phyloP scores from a whole-genome alignment of 768 basidiomycete species.

The Podaxis sp. region DNA sequence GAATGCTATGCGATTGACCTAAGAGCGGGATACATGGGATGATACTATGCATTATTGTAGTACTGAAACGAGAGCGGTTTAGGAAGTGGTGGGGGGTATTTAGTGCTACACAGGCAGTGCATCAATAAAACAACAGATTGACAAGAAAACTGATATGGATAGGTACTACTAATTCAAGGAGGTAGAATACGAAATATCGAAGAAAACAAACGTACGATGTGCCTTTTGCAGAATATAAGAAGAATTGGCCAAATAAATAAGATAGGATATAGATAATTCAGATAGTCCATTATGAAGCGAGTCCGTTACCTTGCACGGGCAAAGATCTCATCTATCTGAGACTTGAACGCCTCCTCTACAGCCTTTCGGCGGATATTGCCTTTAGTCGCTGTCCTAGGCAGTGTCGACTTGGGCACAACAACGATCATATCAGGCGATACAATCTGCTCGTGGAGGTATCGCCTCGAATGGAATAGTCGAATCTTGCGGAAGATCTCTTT shows the following conservation, averaged over 20 bases:
- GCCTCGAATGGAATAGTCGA: constrained; percentile 65
- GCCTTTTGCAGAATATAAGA: constrained; percentile 9
- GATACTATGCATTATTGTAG: constrained; percentile 1
- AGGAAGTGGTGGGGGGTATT: neutral
- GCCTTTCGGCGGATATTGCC: constrained; percentile 77
- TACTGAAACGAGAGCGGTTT: neutral
- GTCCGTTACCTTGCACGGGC: constrained; percentile 13
- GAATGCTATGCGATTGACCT: neutral
- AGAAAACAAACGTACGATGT: neutral
- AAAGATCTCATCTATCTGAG: constrained; percentile 57
- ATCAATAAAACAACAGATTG: neutral
- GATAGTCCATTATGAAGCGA: neutral
- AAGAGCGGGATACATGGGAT: neutral
- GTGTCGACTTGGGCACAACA: constrained; percentile 57
- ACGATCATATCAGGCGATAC: constrained; percentile 59
- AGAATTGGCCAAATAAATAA: constrained; percentile 9
- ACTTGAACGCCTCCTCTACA: constrained; percentile 62
- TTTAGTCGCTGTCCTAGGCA: constrained; percentile 77
- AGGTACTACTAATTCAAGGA: constrained; percentile 13
- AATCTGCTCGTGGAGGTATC: constrained; percentile 80
- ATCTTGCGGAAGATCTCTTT: constrained; percentile 71
- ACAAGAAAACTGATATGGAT: neutral
- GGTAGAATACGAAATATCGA: constrained; percentile 4
- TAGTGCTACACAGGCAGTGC: constrained; percentile 11
- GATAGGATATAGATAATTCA: constrained; percentile 4